These are phyloP conservation scores for Boletus barrowsii DNA, from an alignment of 768 basidiomycete genomes.

Conservation along the genomic window DNA sequence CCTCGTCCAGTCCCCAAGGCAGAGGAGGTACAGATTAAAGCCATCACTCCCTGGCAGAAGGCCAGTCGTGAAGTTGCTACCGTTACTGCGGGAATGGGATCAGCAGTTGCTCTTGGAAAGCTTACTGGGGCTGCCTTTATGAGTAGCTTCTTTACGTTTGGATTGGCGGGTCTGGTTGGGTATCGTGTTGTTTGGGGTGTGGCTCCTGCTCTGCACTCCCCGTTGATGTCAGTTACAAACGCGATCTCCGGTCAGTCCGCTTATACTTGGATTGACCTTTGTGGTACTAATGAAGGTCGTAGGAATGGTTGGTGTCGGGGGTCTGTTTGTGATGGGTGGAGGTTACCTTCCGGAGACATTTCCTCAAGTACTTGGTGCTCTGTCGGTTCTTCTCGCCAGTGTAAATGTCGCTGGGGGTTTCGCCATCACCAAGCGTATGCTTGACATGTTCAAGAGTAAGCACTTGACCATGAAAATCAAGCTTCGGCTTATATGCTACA, in stretches of 20 bases:
- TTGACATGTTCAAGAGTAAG: constrained; percentile 89
- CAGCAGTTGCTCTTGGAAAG: constrained; percentile 70
- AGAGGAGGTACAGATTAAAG: constrained; percentile 42
- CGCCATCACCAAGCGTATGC: constrained; percentile 87
- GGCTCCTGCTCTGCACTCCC: constrained; percentile 83
- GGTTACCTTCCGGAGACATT: constrained; percentile 79
- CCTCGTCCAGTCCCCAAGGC: constrained; percentile 51
- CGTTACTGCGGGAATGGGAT: constrained; percentile 75
- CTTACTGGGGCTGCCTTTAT: constrained; percentile 80
- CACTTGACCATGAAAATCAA: neutral
- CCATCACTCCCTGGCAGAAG: constrained; percentile 86
- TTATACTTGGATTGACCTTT: constrained; percentile 7
- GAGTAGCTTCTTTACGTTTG: constrained; percentile 87
- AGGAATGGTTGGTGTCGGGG: constrained; percentile 80
- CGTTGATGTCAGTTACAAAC: constrained; percentile 89
- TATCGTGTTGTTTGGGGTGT: constrained; percentile 92
- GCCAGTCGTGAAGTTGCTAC: constrained; percentile 69
- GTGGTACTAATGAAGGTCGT: neutral
- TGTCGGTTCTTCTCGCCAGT: constrained; percentile 83
- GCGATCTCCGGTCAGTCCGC: constrained; percentile 68
- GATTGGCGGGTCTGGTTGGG: constrained; percentile 80
- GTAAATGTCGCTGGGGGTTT: constrained; percentile 89
- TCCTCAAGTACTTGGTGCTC: constrained; percentile 74
- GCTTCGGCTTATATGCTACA: constrained; percentile 25
- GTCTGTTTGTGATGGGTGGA: constrained; percentile 89